Percentiles rank a stretch among this genome's conserved stretches.
Conservation (phyloP, 1,139 yeast species). For the Geotrichum reessii region DNA sequence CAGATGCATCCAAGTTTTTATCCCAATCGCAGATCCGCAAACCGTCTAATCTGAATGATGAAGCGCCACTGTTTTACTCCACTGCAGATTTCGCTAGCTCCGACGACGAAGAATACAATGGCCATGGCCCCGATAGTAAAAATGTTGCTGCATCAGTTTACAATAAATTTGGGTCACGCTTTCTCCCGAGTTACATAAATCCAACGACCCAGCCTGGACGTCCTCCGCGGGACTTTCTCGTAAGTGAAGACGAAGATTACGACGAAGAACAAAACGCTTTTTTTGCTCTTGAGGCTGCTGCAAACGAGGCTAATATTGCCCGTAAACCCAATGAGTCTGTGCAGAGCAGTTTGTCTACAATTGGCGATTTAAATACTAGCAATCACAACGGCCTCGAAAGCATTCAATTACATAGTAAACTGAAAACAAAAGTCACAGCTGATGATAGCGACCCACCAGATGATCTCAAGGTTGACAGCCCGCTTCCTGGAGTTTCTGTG, state of each 20-base stretch:
- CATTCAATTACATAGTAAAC: conserved; percentile 13
- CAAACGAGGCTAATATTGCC: conserved; percentile 5
- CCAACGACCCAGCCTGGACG: background rate
- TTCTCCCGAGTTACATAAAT: conserved; percentile 20
- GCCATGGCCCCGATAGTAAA: background rate
- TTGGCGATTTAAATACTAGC: conserved; percentile 1
- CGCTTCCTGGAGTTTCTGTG: conserved; percentile 16
- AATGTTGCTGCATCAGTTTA: conserved; percentile 12
- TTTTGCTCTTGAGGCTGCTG: conserved; percentile 15
- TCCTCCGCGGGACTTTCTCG: conserved; percentile 1
- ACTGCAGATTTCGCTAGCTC: conserved; percentile 27
- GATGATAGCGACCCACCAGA: conserved; percentile 29
- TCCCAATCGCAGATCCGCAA: conserved; percentile 34
- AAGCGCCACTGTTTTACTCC: conserved; percentile 35
- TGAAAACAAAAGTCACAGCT: conserved; percentile 20
- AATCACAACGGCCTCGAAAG: conserved; percentile 10
- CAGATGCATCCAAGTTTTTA: conserved; percentile 39
- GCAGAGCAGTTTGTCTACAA: conserved; percentile 11
- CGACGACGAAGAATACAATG: conserved; percentile 21
- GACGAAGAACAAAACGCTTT: conserved; percentile 14
- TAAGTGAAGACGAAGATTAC: conserved; percentile 16
- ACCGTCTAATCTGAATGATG: conserved; percentile 16
- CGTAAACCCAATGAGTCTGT: conserved; percentile 3
- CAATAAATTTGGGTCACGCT: conserved; percentile 26
- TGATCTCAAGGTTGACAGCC: conserved; percentile 25